These are phyloP conservation scores for Cercospora nicotianae DNA, from an alignment of 2,329 filamentous ascomycete species.

Conservation along the genomic window DNA sequence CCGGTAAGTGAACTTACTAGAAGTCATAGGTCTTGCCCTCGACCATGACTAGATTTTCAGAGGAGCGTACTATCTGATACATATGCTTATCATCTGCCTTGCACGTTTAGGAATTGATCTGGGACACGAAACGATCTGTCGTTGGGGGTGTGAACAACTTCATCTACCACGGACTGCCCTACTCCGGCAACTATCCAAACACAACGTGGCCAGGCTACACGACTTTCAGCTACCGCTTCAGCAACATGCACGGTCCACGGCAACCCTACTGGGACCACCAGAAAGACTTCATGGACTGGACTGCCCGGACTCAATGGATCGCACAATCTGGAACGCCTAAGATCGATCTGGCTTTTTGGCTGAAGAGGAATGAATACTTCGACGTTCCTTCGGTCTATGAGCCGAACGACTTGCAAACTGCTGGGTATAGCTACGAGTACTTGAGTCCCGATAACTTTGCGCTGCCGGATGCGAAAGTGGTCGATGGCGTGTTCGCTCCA, in stretches of 20 bases:
- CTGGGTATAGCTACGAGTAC: conserved; percentile 45
- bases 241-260: conserved; percentile 43
- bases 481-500: conserved; percentile 42
- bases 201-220: conserved; percentile 54
- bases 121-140: conserved; percentile 43
- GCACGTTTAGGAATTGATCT: conserved; percentile 32
- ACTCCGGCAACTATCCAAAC: conserved; percentile 45
- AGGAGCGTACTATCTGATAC: not conserved
- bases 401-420: conserved; percentile 31
- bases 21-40: not conserved
- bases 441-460: conserved; percentile 49
- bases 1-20: conserved; percentile 14
- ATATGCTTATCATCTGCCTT: not conserved
- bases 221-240: conserved; percentile 47
- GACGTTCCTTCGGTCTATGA: conserved; percentile 23
- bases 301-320: conserved; percentile 43
- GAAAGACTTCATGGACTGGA: conserved; percentile 41
- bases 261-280: conserved; percentile 48
- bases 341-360: conserved; percentile 47
- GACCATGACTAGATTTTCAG: not conserved
- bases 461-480: conserved; percentile 42
- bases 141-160: conserved; percentile 47
- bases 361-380: conserved; percentile 27
- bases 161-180: conserved; percentile 49
- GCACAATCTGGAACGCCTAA: conserved; percentile 44